Evolutionary conservation across 768 basidiomycete genomes (phyloP), one percentile per base, ranked within the genome.

Genomic region (Mycena pura): DNA sequence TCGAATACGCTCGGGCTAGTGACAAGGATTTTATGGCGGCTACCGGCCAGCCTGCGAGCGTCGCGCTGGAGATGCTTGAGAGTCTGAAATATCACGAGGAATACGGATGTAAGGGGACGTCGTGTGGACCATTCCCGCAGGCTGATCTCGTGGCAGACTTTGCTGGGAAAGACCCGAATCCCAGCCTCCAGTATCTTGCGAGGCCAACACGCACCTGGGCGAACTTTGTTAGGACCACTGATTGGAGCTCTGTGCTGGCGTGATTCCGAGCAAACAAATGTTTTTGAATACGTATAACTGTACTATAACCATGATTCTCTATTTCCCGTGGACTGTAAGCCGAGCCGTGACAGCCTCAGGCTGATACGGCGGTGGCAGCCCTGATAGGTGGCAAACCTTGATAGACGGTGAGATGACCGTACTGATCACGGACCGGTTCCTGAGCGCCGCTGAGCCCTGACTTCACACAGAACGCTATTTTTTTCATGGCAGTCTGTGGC

Each of bases 21-120:
- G 58, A 60, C 58, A 38, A 46, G 10, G 50, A 60, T 7, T 60
- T 60, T 29, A 29, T 53, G 45, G 17, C 34, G 13, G 50, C 58
- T 11, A 60, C 58, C 13, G 58, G 58, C 2, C 28, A 47, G 27
- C 51, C 51, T 32, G 17, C 36, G 6, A 48, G 27, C n/a, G 22
- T 60, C 22, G 51, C 59, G 15, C 17, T 53, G 45, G 59, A 60
- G 24, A 31, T 60, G n/a, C 59, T 60, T 5, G 59, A 60, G 45
- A 60, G 59, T 40, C 9, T 60, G 36, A 60, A 53, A 60, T 60
- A 60, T n/a, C 59, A 60, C 38, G 59, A 60, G 25, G 53, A 55
- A 29, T 60, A 32, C 19, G 60, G 52, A 61, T 55, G 60, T 61
- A 45, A 7, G 47, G 10, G 5, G 13, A n/a, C n/a, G 4, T 19